These are phyloP conservation scores for Hygrophoropsis aurantiaca DNA, from an alignment of 768 basidiomycete species.

Conservation along the genomic window DNA sequence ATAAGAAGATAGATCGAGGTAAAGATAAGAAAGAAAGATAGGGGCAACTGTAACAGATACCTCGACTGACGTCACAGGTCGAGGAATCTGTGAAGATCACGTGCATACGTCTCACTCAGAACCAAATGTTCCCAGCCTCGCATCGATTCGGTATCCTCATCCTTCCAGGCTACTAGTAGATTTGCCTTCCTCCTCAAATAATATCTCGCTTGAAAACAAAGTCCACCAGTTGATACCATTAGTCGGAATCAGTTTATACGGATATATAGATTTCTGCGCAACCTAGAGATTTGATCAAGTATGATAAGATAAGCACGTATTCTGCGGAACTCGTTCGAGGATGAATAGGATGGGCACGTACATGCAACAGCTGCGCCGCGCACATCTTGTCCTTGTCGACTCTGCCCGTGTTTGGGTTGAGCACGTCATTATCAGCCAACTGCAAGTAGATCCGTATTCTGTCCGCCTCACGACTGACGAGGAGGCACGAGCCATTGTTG, in stretches of 20 bases:
- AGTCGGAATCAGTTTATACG: slow-evolving; percentile 34
- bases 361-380: slow-evolving; percentile 40
- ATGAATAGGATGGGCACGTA: no score
- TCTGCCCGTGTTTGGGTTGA: slow-evolving; percentile 38
- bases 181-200: no score
- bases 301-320: no score
- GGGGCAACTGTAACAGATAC: not conserved
- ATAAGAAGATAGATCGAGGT: no score
- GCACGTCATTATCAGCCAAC: slow-evolving; percentile 39
- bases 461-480: slow-evolving; percentile 52
- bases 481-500: slow-evolving; percentile 46
- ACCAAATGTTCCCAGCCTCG: not conserved
- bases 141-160: not conserved
- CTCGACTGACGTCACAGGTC: no score
- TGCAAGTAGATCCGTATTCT: slow-evolving; percentile 53
- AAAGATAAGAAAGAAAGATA: not conserved
- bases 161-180: no score
- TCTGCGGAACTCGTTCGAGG: no score
- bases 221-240: slow-evolving; percentile 49
- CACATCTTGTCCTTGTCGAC: slow-evolving; percentile 39
- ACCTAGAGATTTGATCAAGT: slow-evolving; percentile 27
- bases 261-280: slow-evolving; percentile 40
- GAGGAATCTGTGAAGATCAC: not conserved
- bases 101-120: not conserved
- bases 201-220: no score